phyloP scores from a whole-genome alignment of 805 yeast genomes.

The Candida ulmi region DNA sequence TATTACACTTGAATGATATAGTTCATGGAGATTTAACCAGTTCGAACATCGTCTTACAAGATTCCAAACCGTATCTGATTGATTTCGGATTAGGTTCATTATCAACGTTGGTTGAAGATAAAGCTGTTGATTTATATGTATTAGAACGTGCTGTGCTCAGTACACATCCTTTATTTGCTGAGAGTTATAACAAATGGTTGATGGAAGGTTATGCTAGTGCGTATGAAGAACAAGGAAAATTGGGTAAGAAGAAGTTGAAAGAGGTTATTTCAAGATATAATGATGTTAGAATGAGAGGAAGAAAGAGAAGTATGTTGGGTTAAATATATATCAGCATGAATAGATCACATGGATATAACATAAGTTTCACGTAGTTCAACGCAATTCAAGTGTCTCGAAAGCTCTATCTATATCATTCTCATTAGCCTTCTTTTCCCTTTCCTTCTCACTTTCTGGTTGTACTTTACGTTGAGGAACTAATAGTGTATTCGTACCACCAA shows the following conservation, averaged over 20 bases:
- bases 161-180: constrained; percentile 78
- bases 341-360: too few relatives aligned
- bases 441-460: not conserved
- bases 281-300: constrained; percentile 85
- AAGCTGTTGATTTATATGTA: constrained; percentile 95
- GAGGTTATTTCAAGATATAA: constrained; percentile 65
- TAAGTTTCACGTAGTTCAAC: too few relatives aligned
- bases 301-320: constrained; percentile 94
- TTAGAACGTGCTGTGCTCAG: constrained; percentile 86
- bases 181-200: constrained; percentile 60
- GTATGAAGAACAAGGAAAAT: constrained; percentile 29
- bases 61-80: constrained; percentile 55
- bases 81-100: constrained; percentile 89
- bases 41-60: constrained; percentile 67
- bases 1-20: constrained; percentile 68
- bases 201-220: constrained; percentile 58
- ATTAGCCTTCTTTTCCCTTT: not conserved
- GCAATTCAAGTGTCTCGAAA: constrained; percentile 4
- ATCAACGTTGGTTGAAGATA: constrained; percentile 76
- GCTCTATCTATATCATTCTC: constrained; percentile 23
- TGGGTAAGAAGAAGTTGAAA: constrained; percentile 33
- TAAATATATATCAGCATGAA: too few relatives aligned
- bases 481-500: constrained; percentile 19
- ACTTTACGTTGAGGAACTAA: constrained; percentile 16
- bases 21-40: constrained; percentile 94